Evolutionary conservation across 306 rosid genomes (phyloP).

Genomic region (Vigna trinervia): DNA sequence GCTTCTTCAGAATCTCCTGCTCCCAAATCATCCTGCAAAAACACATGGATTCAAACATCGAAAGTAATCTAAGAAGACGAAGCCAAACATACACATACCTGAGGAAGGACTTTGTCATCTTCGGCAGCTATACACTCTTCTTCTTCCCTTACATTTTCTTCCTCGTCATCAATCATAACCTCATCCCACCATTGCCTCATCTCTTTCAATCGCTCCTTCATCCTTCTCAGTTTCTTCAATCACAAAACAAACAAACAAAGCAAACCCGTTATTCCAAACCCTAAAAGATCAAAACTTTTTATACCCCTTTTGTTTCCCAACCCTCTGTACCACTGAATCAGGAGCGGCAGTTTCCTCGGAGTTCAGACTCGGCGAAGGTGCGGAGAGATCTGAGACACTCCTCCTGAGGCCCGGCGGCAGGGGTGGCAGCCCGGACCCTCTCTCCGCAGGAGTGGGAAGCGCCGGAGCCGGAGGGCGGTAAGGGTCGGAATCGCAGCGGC

Average conservation of each 20-base stretch:
- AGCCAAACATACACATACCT: conserved; percentile 36
- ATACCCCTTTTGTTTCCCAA: not conserved
- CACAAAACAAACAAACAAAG: not conserved
- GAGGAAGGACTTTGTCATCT: conserved; percentile 22
- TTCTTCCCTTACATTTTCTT: conserved; percentile 36
- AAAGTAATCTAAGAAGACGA: not conserved
- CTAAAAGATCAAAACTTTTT: not conserved
- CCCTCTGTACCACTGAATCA: conserved; percentile 47
- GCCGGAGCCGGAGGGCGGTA: not conserved
- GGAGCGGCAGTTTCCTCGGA: conserved; percentile 36
- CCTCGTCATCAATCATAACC: conserved; percentile 49
- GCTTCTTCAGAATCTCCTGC: conserved; percentile 50
- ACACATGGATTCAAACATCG: not conserved
- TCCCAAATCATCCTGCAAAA: conserved; percentile 48
- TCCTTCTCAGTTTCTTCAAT: conserved; percentile 56
- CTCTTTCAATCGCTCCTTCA: conserved; percentile 55
- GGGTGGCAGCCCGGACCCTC: conserved; percentile 42
- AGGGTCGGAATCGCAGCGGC: conserved; percentile 41
- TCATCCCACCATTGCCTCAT: conserved; percentile 61
- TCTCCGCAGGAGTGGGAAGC: not conserved
- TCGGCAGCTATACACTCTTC: conserved; percentile 18
- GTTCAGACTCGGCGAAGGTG: conserved; percentile 23
- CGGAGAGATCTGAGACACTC: conserved; percentile 24
- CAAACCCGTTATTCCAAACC: conserved; percentile 14
- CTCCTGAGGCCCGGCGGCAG: conserved; percentile 25